Percentiles rank a stretch among this genome's conserved stretches.
Conservation (phyloP, 371 early-diverging fungal genomes). For the Chytridiales sp. region DNA sequence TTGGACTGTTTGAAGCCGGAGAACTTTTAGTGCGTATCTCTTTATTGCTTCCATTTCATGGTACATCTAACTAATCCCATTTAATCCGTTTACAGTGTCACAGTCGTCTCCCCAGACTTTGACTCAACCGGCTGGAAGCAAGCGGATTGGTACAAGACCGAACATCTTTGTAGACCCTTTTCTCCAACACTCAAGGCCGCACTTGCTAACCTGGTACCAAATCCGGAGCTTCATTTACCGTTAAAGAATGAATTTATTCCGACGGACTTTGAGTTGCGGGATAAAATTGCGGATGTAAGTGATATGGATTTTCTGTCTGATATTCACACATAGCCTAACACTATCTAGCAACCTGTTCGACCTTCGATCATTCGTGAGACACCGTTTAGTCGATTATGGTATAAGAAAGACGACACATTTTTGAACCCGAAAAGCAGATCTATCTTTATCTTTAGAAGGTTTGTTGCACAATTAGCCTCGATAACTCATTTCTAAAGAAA, state of each 20-base stretch:
- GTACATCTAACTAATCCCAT: not conserved
- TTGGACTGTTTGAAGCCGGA: conserved; percentile 62
- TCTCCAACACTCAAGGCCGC: conserved; percentile 53
- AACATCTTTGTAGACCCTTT: conserved; percentile 73
- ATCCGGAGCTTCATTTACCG: conserved; percentile 70
- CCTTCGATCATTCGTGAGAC: conserved; percentile 66
- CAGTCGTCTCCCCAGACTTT: conserved; percentile 41
- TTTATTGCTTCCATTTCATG: not conserved
- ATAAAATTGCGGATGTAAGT: conserved; percentile 10
- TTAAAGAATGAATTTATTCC: conserved; percentile 83
- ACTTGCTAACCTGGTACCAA: conserved; percentile 48
- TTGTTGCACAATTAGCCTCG: conserved; percentile 4
- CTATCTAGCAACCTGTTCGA: conserved; percentile 12
- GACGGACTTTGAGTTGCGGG: conserved; percentile 38
- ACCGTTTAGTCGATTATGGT: conserved; percentile 75
- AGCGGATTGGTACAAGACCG: conserved; percentile 82
- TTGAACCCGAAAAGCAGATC: conserved; percentile 75
- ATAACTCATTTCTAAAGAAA: not conserved
- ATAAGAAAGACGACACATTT: conserved; percentile 91
- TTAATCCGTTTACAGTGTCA: conserved; percentile 39
- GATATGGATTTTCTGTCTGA: not conserved
- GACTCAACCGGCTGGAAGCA: conserved; percentile 44
- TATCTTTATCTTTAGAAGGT: conserved; percentile 51
- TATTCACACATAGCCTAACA: not conserved
- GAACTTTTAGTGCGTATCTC: conserved; percentile 57